Conservation (phyloP, 1,284 basidiomycete genomes). For the Naganishia liquefaciens region DNA sequence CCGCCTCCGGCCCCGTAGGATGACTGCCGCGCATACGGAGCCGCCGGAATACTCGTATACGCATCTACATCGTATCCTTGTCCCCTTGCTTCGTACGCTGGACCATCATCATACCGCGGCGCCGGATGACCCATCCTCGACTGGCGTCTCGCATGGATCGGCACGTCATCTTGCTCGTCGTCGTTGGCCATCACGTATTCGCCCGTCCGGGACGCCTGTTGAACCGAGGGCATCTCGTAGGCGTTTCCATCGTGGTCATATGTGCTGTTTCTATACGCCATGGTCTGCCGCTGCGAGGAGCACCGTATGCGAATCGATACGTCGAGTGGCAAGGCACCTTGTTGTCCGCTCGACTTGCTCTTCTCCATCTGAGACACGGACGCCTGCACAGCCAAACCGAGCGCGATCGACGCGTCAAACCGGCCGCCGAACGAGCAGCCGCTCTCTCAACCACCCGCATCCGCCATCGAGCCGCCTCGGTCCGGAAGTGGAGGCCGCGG, state of each 20-base stretch:
- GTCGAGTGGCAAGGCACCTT: not conserved
- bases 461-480: no score
- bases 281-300: not conserved
- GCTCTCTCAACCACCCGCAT: no score
- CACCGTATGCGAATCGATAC: not conserved
- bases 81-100: not conserved
- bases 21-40: not conserved
- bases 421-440: not conserved
- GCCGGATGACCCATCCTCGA: slow-evolving; percentile 15
- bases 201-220: not conserved
- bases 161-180: slow-evolving; percentile 22
- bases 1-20: slow-evolving; percentile 8
- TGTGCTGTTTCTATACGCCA: slow-evolving; percentile 3
- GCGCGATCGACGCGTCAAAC: not conserved
- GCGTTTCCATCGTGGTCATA: slow-evolving; percentile 7
- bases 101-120: not conserved
- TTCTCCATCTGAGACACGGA: not conserved
- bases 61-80: not conserved
- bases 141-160: slow-evolving; percentile 14
- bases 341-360: not conserved
- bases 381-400: slow-evolving; percentile 1
- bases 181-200: slow-evolving; percentile 17
- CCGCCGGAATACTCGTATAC: not conserved
- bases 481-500: no score
- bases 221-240: slow-evolving; percentile 12